Evolutionary conservation across 257 asterid genomes (phyloP).

Genomic region (Solanum chmielewskii): DNA sequence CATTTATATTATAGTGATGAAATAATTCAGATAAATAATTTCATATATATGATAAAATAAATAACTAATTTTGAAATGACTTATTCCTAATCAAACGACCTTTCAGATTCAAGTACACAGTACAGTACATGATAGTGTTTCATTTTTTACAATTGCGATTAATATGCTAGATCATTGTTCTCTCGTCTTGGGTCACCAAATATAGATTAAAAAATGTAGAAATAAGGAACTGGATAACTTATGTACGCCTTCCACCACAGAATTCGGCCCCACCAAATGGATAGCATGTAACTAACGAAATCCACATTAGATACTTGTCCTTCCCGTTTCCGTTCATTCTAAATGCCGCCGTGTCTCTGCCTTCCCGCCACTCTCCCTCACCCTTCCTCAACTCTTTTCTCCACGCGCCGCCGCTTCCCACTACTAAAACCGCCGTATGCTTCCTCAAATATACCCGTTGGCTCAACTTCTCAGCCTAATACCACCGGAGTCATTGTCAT

Average conservation of each 20-base stretch:
- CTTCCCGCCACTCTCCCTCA: constrained; percentile 5
- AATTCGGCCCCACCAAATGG: neutral
- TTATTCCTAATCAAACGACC: too few species aligned
- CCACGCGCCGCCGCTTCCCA: constrained; percentile 6
- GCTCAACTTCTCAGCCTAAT: constrained; percentile 9
- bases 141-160: neutral
- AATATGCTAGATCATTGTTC: neutral
- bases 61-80: too few species aligned
- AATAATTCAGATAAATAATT: too few species aligned
- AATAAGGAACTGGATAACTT: neutral
- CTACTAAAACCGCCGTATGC: constrained; percentile 28
- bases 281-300: neutral
- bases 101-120: neutral
- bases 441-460: constrained; percentile 29
- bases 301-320: neutral
- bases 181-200: neutral
- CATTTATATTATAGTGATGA: too few species aligned
- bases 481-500: constrained; percentile 60
- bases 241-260: neutral
- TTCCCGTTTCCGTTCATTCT: neutral
- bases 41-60: too few species aligned
- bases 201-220: neutral
- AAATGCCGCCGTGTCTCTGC: constrained; percentile 10
- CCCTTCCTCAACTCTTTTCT: constrained; percentile 2
- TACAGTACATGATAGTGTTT: neutral